phyloP scores from a whole-genome alignment of 352 stramenopile genomes.

The Pythium dissotocum region DNA sequence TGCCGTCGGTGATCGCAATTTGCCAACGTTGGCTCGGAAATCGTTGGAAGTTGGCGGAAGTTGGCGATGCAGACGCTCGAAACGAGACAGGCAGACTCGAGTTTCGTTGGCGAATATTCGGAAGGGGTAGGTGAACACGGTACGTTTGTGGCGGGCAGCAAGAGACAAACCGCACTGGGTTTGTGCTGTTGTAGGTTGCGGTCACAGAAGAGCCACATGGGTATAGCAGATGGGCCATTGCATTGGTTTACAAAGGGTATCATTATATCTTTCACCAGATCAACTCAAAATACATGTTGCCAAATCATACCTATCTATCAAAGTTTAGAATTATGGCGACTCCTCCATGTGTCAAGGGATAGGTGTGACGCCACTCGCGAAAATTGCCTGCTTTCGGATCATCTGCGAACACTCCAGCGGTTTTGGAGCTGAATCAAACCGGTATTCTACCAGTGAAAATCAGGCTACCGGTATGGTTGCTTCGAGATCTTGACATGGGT shows the following conservation, averaged over 20 bases:
- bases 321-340: not conserved
- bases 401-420: not conserved
- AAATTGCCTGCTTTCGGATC: not conserved
- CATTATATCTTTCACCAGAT: too few relatives aligned
- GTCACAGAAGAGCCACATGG: not conserved
- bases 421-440: not conserved
- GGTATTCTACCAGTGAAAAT: not conserved
- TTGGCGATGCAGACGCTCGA: not conserved
- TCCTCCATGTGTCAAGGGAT: slow-evolving; percentile 10
- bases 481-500: not conserved
- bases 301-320: not conserved
- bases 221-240: not conserved
- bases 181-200: not conserved
- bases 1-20: slow-evolving; percentile 2
- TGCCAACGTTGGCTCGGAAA: slow-evolving; percentile 3
- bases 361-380: slow-evolving; percentile 21
- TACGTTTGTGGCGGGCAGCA: slow-evolving; percentile 6
- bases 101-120: slow-evolving; percentile 7
- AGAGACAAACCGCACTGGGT: slow-evolving; percentile 4
- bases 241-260: not conserved
- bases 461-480: not conserved
- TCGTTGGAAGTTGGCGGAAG: not conserved
- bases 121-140: not conserved
- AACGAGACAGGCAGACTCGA: not conserved
- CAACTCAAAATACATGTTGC: too few relatives aligned